phyloP scores from a whole-genome alignment of 768 basidiomycete genomes.

The Termitomyces eurrhizus region DNA sequence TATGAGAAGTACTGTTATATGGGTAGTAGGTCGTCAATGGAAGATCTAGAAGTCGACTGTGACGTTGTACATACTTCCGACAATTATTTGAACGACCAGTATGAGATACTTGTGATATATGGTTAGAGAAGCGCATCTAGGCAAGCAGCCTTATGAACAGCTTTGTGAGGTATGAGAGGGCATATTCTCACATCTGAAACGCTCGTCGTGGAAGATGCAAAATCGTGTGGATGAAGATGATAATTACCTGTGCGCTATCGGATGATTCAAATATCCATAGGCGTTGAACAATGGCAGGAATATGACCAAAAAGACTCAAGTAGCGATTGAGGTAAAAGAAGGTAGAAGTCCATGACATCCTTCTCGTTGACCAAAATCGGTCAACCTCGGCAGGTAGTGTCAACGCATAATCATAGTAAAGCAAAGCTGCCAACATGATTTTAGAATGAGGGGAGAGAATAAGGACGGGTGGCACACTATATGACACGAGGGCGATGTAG shows the following conservation, averaged over 20 bases:
- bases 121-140: constrained; percentile 22
- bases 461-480: not conserved
- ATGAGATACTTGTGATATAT: constrained; percentile 26
- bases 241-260: constrained; percentile 17
- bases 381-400: not conserved
- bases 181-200: not conserved
- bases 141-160: not conserved
- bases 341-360: constrained; percentile 26
- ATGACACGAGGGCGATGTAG: not conserved
- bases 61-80: constrained; percentile 26
- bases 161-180: not conserved
- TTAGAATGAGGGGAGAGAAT: not conserved
- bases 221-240: not conserved
- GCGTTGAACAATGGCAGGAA: constrained; percentile 30
- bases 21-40: not conserved
- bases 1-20: not conserved
- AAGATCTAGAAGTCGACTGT: not conserved
- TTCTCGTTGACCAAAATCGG: constrained; percentile 8
- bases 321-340: constrained; percentile 20
- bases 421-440: not conserved
- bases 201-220: not conserved
- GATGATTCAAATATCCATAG: constrained; percentile 24
- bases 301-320: constrained; percentile 8
- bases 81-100: constrained; percentile 30
- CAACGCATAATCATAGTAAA: not conserved